phyloP scores from a whole-genome alignment of 1,284 basidiomycete species.

The Melampsora larici-populina region DNA sequence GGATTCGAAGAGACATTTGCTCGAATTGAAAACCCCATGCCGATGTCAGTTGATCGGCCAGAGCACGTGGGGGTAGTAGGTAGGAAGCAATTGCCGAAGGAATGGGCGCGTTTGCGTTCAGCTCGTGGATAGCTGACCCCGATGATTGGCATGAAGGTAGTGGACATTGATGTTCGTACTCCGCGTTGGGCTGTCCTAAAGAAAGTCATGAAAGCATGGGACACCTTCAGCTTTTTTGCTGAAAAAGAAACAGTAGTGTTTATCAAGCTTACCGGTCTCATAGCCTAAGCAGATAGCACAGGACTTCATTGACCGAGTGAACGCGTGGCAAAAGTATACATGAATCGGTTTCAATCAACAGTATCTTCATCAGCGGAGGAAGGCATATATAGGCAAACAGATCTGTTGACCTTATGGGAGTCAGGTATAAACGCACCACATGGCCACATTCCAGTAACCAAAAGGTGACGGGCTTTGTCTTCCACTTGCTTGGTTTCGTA shows the following conservation, averaged over 20 bases:
- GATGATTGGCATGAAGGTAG: slow-evolving; percentile 3
- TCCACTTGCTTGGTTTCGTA: neutral
- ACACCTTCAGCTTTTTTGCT: neutral
- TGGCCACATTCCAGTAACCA: slow-evolving; percentile 40
- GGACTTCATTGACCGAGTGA: neutral
- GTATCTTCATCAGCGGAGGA: neutral
- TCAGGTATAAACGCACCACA: slow-evolving; percentile 2
- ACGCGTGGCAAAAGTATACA: neutral
- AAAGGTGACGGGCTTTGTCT: slow-evolving; percentile 13
- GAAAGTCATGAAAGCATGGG: neutral
- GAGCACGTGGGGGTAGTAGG: slow-evolving; percentile 11
- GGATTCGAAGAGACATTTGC: slow-evolving; percentile 25
- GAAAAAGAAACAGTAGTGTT: neutral
- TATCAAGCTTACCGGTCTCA: slow-evolving; percentile 8
- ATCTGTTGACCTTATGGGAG: neutral
- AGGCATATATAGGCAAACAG: neutral
- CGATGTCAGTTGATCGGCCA: slow-evolving; percentile 12
- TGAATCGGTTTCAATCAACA: neutral
- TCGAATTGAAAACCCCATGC: slow-evolving; percentile 18
- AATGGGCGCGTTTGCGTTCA: neutral
- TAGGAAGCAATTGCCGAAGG: slow-evolving; percentile 13
- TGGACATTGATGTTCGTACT: slow-evolving; percentile 15
- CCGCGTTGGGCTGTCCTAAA: neutral
- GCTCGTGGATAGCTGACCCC: neutral
- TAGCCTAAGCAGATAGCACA: slow-evolving; percentile 29